These are phyloP conservation scores for Thamnidium elegans DNA, from an alignment of 192 early-diverging fungal genomes.

Conservation along the genomic window DNA sequence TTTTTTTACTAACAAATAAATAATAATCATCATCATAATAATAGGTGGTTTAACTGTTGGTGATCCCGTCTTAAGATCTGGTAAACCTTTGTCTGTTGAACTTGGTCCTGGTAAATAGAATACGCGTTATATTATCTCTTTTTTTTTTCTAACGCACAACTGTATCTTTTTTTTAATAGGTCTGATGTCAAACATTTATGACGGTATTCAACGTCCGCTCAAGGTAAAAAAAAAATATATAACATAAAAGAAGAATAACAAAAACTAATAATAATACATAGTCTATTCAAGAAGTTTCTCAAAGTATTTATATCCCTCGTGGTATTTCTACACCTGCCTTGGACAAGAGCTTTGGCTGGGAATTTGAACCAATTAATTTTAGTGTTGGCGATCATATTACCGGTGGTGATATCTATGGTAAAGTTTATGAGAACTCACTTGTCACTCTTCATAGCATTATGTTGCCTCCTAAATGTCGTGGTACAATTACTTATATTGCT, in stretches of 20 bases:
- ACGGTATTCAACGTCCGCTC: constrained; percentile 98
- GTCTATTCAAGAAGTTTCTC: constrained; percentile 88
- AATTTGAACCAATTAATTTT: constrained; percentile 92
- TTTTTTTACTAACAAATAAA: neutral
- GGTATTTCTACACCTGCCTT: constrained; percentile 98
- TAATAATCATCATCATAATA: neutral
- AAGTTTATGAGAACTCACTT: constrained; percentile 93
- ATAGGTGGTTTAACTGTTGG: constrained; percentile 96
- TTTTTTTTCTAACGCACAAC: neutral
- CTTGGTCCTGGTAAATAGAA: constrained; percentile 87
- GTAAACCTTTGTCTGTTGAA: constrained; percentile 97
- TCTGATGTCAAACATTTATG: constrained; percentile 93
- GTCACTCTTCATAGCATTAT: constrained; percentile 90
- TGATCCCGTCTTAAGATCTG: constrained; percentile 96
- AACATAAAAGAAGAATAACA: neutral
- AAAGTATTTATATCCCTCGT: constrained; percentile 98
- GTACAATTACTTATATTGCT: constrained; percentile 96
- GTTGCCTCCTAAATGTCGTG: constrained; percentile 88
- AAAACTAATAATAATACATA: neutral
- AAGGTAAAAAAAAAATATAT: constrained; percentile 52
- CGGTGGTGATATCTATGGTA: constrained; percentile 96
- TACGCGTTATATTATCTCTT: neutral
- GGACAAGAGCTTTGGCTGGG: constrained; percentile 87
- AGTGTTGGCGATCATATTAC: constrained; percentile 97
- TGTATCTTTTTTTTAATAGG: constrained; percentile 35